Evolutionary conservation across 805 yeast species (phyloP), one percentile per base, ranked within the genome.

Genomic region (Ogataea haglerorum): DNA sequence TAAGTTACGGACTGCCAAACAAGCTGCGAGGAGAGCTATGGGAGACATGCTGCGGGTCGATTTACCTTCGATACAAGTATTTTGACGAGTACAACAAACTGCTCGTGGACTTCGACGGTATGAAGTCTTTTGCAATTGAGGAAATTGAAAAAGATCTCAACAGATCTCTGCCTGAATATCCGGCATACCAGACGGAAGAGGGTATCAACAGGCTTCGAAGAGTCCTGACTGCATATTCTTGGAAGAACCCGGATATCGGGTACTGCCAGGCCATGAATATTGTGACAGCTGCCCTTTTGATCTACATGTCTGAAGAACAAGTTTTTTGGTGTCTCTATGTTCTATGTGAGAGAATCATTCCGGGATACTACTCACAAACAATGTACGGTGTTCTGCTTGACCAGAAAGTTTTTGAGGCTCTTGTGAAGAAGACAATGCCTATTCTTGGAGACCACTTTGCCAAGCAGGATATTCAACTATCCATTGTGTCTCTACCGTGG

Each of bases 251-350:
- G 0, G 96, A 91, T 30, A 87, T 93, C 18, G 99, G 99, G 0
- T 93, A 93, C 61, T 93, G 99, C 60, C 99, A 93, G 63, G 99
- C 98, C 1, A 93, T 95, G 99, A 93, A 93, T 59, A 93, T 93
- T 37, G 89, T 85, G 7, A 80, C 78, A 2, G 95, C 95, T 2
- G 90, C 87, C 0, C 61, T 85, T 38, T 64, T 85, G 45, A 84
- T 84, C 28, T 85, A 80, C 60, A 89, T 87, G 84, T 84, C 95
- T 7, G 99, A 93, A 61, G 99, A 91, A 50, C 98, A 93, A 63
- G 98, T 96, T 0, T 93, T 88, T 57, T 93, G 98, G 98, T 78
- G 91, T 43, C 70, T 93, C 42, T 77, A 80, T 40, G 76, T 78
- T 13, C 63, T 93, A 3, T 89, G 97, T 65, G 95, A 89, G 45